Evolutionary conservation across 2,329 filamentous ascomycete species (phyloP).

Genomic region (Davidsoniella australis): DNA sequence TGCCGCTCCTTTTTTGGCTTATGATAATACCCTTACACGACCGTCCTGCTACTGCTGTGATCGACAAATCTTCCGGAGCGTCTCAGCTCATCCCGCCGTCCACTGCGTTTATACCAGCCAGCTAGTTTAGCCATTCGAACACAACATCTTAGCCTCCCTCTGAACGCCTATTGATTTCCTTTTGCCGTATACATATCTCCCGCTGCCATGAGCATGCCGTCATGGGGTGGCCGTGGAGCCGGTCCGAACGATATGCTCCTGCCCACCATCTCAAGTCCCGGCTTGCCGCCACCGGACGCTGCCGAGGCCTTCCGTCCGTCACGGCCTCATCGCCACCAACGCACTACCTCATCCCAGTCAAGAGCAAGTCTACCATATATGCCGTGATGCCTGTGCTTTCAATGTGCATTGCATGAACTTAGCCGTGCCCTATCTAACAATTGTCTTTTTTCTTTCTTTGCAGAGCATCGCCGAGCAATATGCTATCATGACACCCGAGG

Average conservation of each 20-base stretch:
- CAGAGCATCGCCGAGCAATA: conserved; percentile 40
- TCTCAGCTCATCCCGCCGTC: no score
- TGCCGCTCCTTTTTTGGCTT: neutral
- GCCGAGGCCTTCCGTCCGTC: conserved; percentile 18
- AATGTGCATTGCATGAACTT: neutral
- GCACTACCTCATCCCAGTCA: conserved; percentile 38
- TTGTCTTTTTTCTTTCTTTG: neutral
- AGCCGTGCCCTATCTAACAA: conserved; percentile 12
- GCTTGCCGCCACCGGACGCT: conserved; percentile 14
- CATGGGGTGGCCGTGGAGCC: conserved; percentile 9
- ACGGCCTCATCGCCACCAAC: conserved; percentile 21
- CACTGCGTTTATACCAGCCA: no score
- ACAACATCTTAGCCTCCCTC: no score
- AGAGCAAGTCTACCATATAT: conserved; percentile 24
- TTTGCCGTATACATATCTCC: no score
- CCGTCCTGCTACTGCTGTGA: no score
- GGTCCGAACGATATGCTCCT: conserved; percentile 10
- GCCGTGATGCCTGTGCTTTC: neutral
- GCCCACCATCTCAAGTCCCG: conserved; percentile 11
- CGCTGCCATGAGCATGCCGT: conserved; percentile 10
- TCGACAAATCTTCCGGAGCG: no score
- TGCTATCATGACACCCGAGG: conserved; percentile 53
- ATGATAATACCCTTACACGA: no score
- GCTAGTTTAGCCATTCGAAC: no score
- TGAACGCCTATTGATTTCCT: no score